Percentiles rank a stretch among this genome's conserved stretches.
Evolutionary conservation across 2,329 filamentous ascomycete species (phyloP).

Genomic region (Plenodomus lindquistii): DNA sequence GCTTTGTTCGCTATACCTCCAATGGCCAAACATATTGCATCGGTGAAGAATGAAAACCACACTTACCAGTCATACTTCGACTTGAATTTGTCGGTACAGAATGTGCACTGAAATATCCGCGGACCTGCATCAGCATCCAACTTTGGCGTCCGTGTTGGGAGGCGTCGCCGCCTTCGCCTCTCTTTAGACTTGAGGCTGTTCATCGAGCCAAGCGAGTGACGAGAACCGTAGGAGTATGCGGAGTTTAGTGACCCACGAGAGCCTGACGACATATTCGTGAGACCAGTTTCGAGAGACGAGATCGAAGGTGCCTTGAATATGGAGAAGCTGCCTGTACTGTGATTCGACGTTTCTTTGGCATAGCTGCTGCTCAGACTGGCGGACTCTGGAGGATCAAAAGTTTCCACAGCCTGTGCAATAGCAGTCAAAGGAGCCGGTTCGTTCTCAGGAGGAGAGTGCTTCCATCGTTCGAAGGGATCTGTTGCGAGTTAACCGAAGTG

Average conservation of each 20-base stretch:
- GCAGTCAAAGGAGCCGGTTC: conserved; percentile 67
- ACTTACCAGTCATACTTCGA: conserved; percentile 46
- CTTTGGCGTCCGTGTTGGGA: conserved; percentile 45
- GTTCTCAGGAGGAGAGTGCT: conserved; percentile 69
- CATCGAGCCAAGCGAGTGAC: conserved; percentile 60
- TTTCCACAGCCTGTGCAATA: conserved; percentile 64
- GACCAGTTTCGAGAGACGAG: conserved; percentile 58
- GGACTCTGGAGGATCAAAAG: conserved; percentile 36
- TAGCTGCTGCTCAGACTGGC: conserved; percentile 44
- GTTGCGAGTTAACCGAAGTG: conserved; percentile 50
- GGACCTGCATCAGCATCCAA: conserved; percentile 22
- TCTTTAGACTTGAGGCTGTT: conserved; percentile 57
- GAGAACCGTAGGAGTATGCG: conserved; percentile 61
- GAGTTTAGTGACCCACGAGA: conserved; percentile 60
- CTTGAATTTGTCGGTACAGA: conserved; percentile 47
- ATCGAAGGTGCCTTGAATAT: conserved; percentile 57
- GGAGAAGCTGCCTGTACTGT: conserved; percentile 53
- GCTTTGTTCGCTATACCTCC: not conserved
- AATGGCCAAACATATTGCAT: not conserved
- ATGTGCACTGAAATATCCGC: conserved; percentile 44
- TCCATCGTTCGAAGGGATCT: conserved; percentile 70
- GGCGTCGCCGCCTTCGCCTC: conserved; percentile 60
- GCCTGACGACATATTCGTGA: conserved; percentile 55
- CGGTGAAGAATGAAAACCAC: not conserved
- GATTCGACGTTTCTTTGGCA: conserved; percentile 56